Base-by-base conservation (phyloP, 768 basidiomycete species). In the Russula sp. region DNA sequence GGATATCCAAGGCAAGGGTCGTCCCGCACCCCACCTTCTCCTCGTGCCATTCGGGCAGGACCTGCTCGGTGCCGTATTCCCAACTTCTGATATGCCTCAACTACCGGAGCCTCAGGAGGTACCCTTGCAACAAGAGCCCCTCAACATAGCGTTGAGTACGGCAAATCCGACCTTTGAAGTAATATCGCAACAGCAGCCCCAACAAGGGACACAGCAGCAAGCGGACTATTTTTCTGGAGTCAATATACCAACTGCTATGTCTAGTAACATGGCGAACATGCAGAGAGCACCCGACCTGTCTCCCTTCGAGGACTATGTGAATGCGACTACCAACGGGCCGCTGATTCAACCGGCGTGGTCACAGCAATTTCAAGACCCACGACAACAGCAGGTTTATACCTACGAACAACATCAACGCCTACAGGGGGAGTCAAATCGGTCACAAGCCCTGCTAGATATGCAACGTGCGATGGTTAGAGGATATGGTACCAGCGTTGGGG, bases 11-110 rank as follows among this genome's bases (percentile, higher is more conserved):
- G 59, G 49, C 4, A 56, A 16, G 14, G 11, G 20, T 37, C 35
- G n/a, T 14, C n/a, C 39, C 10, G 49, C 18, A 20, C 14, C 6
- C 13, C 57, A 35, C 50, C 50, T 65, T 55, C 48, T 61, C 37
- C 22, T 65, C 42, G 10, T 18, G 34, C 48, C 64, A 18, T 44
- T 20, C 5, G 5, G 22, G 2, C 8, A 10, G 20, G n/a, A 39
- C 22, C 49, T 61, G 2, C 47, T 61, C 34, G 59, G 55, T n/a
- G 37, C 52, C 18, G 59, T 35, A 13, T 56, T 61, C 49, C 59
- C 55, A 4, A n/a, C 49, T 9, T 52, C 54, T 22, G 59, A 44
- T 20, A 55, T 60, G 9, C 51, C 51, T 0, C 1, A 2, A 16
- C 27, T 22, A 20, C 37, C 35, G n/a, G 40, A 39, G 37, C 20